Evolutionary conservation across 2,329 filamentous ascomycete species (phyloP), one percentile per base, ranked within the genome.

Genomic region (Ascochyta koolunga): DNA sequence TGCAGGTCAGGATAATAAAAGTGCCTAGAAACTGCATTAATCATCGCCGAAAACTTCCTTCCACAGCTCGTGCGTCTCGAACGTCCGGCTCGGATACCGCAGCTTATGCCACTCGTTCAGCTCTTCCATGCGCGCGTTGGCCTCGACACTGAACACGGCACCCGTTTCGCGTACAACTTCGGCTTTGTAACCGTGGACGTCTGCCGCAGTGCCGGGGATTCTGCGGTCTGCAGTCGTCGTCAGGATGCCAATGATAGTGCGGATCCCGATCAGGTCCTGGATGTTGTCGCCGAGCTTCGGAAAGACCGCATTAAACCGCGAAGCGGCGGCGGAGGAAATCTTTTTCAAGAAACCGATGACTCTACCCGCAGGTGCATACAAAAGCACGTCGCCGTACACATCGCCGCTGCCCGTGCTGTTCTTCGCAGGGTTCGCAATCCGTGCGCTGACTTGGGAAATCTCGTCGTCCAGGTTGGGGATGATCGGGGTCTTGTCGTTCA

Each of bases 41-140:
- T 54, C 44, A 27, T 43, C 47, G 15, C 63, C 66, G 62, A 71
- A 70, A 3, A 71, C 64, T 35, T 57, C 50, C 47, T 52, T 62
- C 68, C 68, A 71, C 22, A 72, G 38, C 42, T 54, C 29, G 46
- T 61, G 70, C 7, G 51, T 67, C 56, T 73, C 65, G 38, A 54
- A 65, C 0, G 64, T 71, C 44, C 54, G 56, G 56, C 70, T 73
- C n/a, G 63, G 61, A 61, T 75, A 75, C 45, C 71, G 50, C 27
- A 41, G 42, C 32, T 57, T 56, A 0, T 56, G 60, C 46, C 49
- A 59, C 45, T 64, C 62, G 25, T 66, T 64, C 29, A 10, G n/a
- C 21, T 54, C 59, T 2, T 44, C 29, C 63, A 70, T 54, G 16
- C 48, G 33, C n/a, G 65, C 69, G n/a, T 61, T 36, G 2, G 50